Conservation (phyloP, 2,329 filamentous ascomycete species). For the Bertia moriformis region DNA sequence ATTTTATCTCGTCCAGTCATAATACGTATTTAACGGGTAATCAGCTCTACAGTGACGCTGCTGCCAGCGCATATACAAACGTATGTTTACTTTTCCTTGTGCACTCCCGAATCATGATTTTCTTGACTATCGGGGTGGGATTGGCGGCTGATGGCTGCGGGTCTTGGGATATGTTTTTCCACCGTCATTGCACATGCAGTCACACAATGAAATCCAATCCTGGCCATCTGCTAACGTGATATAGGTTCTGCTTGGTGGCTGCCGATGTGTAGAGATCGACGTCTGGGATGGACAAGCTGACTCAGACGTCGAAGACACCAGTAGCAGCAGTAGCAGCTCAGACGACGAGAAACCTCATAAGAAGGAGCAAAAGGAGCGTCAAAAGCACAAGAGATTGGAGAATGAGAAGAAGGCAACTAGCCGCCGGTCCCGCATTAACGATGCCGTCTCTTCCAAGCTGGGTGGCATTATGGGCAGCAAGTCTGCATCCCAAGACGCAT, state of each 20-base stretch:
- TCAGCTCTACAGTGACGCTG: slow-evolving; percentile 44
- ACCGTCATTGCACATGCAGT: too few species aligned
- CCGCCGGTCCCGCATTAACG: neutral
- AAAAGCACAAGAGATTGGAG: neutral
- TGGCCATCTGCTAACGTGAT: too few species aligned
- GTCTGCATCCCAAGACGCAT: neutral
- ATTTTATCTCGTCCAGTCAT: slow-evolving; percentile 51
- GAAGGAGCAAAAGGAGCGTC: neutral
- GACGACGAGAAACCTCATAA: neutral
- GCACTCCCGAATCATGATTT: slow-evolving; percentile 2
- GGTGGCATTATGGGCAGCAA: neutral
- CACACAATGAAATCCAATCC: too few species aligned
- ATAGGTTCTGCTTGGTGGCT: slow-evolving; percentile 39
- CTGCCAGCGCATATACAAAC: slow-evolving; percentile 41
- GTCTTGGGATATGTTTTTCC: too few species aligned
- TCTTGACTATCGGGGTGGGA: slow-evolving; percentile 2
- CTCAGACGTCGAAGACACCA: slow-evolving; percentile 8
- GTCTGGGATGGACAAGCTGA: slow-evolving; percentile 44
- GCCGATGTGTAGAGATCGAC: slow-evolving; percentile 50
- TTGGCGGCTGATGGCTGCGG: too few species aligned
- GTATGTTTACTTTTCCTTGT: slow-evolving; percentile 17
- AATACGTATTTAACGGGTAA: slow-evolving; percentile 54
- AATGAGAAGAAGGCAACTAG: neutral
- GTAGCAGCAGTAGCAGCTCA: slow-evolving; percentile 1
- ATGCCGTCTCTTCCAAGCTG: neutral